A percentile compares a stretch with the other conserved stretches of the same genome.
phyloP scores from a whole-genome alignment of 2,329 filamentous ascomycete genomes.

The Aspergillus amoenus region DNA sequence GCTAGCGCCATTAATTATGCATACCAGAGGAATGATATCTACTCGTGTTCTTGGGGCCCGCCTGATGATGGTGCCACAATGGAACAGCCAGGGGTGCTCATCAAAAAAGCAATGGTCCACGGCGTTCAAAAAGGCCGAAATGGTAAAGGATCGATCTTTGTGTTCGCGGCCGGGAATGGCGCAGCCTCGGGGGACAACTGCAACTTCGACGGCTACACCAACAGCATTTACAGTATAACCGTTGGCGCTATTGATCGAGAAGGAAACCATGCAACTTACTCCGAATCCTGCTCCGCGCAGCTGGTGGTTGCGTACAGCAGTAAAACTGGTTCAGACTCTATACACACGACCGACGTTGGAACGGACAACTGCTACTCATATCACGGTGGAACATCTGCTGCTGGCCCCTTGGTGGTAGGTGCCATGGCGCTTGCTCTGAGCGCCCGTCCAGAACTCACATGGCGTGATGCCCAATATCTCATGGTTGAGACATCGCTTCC shows the following conservation, averaged over 20 bases:
- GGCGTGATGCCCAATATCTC: conserved; percentile 94
- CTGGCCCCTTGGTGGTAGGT: conserved; percentile 87
- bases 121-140: conserved; percentile 83
- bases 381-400: conserved; percentile 96
- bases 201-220: conserved; percentile 99
- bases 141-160: conserved; percentile 86
- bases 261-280: conserved; percentile 91
- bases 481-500: conserved; percentile 81
- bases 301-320: conserved; percentile 96
- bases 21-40: conserved; percentile 89
- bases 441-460: conserved; percentile 80
- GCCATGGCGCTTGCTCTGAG: conserved; percentile 87
- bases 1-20: conserved; percentile 90
- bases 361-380: conserved; percentile 71
- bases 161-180: conserved; percentile 95
- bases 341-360: conserved; percentile 96
- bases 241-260: conserved; percentile 88
- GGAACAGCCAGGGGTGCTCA: conserved; percentile 88
- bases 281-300: conserved; percentile 92
- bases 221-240: conserved; percentile 98
- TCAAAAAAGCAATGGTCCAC: conserved; percentile 86
- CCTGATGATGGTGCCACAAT: conserved; percentile 91
- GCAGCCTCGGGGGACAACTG: conserved; percentile 88
- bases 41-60: conserved; percentile 98
- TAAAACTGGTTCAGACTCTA: conserved; percentile 73